Percentiles rank a stretch among this genome's conserved stretches.
phyloP scores from a whole-genome alignment of 352 stramenopile species.

The Globisporangium yorkense region DNA sequence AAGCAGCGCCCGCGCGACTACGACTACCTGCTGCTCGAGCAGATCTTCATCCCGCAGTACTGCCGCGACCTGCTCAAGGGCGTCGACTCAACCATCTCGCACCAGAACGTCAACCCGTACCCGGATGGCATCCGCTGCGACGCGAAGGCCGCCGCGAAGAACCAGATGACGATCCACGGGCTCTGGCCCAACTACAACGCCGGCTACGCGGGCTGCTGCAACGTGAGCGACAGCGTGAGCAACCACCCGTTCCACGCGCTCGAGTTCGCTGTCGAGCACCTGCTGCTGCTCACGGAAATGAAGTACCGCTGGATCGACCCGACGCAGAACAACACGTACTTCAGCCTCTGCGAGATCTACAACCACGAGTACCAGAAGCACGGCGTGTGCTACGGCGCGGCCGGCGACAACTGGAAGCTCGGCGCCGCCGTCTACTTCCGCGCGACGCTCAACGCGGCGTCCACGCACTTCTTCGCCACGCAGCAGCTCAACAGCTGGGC shows the following conservation, averaged over 20 bases:
- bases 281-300: conserved; percentile 48
- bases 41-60: conserved; percentile 78
- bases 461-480: conserved; percentile 27
- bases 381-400: conserved; percentile 63
- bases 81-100: conserved; percentile 69
- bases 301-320: conserved; percentile 56
- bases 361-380: conserved; percentile 86
- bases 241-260: conserved; percentile 54
- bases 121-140: conserved; percentile 42
- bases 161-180: conserved; percentile 67
- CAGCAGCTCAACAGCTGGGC: conserved; percentile 56
- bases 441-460: conserved; percentile 45
- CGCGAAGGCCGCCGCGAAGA: conserved; percentile 31
- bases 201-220: conserved; percentile 64
- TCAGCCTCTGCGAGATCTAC: conserved; percentile 75
- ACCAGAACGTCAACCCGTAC: conserved; percentile 66
- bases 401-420: conserved; percentile 39
- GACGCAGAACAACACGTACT: conserved; percentile 39
- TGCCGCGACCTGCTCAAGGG: conserved; percentile 68
- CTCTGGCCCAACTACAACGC: conserved; percentile 74
- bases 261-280: conserved; percentile 40
- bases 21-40: conserved; percentile 72
- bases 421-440: conserved; percentile 61
- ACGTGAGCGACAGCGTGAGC: conserved; percentile 35
- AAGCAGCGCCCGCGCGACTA: conserved; percentile 59